A percentile compares a stretch with the other conserved stretches of the same genome.
These are phyloP conservation scores for Aegilops tauschii DNA, from an alignment of 176 grass and related monocot genomes.

Conservation along the genomic window DNA sequence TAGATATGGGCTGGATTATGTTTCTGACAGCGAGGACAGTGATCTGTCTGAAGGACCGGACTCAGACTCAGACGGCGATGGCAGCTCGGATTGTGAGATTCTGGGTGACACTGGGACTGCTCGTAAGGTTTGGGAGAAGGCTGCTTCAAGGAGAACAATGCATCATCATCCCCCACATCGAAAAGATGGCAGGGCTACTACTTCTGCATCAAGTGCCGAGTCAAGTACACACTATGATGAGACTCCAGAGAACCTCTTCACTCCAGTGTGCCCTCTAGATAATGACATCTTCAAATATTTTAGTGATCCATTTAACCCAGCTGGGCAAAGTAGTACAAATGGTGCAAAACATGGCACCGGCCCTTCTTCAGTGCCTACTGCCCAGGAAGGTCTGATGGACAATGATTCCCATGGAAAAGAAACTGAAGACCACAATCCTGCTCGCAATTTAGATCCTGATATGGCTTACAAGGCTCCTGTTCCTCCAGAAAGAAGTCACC, in stretches of 20 bases:
- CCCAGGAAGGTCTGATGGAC: slow-evolving; percentile 1
- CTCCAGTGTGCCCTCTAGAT: not conserved
- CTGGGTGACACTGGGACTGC: slow-evolving; percentile 52
- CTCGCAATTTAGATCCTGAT: slow-evolving; percentile 10
- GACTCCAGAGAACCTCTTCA: not conserved
- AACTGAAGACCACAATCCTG: not conserved
- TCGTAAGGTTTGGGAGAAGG: slow-evolving; percentile 71
- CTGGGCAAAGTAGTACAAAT: slow-evolving; percentile 8
- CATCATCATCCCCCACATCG: slow-evolving; percentile 5
- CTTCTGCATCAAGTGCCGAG: slow-evolving; percentile 36
- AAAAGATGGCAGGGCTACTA: slow-evolving; percentile 27
- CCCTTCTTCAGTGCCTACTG: slow-evolving; percentile 32
- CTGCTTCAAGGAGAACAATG: slow-evolving; percentile 55
- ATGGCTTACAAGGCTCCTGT: not conserved
- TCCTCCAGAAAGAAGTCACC: slow-evolving; percentile 23
- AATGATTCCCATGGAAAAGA: slow-evolving; percentile 13
- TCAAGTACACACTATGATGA: slow-evolving; percentile 11
- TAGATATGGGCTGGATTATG: slow-evolving; percentile 50
- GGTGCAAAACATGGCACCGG: slow-evolving; percentile 6
- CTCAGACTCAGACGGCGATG: slow-evolving; percentile 8
- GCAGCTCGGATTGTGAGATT: slow-evolving; percentile 78
- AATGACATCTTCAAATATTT: slow-evolving; percentile 21
- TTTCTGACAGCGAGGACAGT: slow-evolving; percentile 45
- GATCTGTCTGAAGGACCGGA: slow-evolving; percentile 31
- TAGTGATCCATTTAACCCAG: not conserved